phyloP scores from a whole-genome alignment of 805 yeast species.

The Spathaspora passalidarum region DNA sequence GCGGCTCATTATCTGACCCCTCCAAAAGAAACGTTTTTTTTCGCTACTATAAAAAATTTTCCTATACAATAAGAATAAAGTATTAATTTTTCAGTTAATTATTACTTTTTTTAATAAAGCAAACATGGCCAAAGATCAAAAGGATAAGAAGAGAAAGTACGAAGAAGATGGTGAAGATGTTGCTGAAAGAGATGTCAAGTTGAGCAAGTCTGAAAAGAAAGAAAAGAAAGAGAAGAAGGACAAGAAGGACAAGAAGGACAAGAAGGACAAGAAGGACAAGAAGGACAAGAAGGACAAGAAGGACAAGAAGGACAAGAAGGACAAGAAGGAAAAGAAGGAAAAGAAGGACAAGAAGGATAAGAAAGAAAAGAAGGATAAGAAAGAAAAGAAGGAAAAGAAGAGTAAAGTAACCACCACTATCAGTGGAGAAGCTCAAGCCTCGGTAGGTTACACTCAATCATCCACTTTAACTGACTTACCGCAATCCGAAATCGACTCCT shows the following conservation, averaged over 20 bases:
- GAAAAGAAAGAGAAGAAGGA: conserved; percentile 23
- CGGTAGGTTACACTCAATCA: conserved; percentile 34
- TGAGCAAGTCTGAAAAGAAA: conserved; percentile 24
- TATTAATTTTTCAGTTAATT: background rate
- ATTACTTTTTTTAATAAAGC: background rate
- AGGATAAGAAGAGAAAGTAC: conserved; percentile 19
- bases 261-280: conserved; percentile 26
- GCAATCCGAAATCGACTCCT: conserved; percentile 57
- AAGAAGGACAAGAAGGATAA: conserved; percentile 24
- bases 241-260: conserved; percentile 28
- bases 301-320: conserved; percentile 27
- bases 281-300: conserved; percentile 24
- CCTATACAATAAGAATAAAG: background rate
- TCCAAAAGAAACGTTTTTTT: background rate
- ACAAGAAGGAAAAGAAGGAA: conserved; percentile 22
- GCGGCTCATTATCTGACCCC: background rate
- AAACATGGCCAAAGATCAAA: conserved; percentile 14
- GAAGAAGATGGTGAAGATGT: conserved; percentile 10
- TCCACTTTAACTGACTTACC: conserved; percentile 39
- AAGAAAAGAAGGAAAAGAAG: conserved; percentile 20
- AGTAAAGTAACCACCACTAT: conserved; percentile 14
- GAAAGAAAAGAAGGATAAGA: conserved; percentile 27
- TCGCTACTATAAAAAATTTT: background rate
- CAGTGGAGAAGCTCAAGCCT: conserved; percentile 12
- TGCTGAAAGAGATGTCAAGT: conserved; percentile 26